Evolutionary conservation across 140 eudicot genomes (phyloP), one percentile per base, ranked within the genome.

Genomic region (Bidens hawaiensis): DNA sequence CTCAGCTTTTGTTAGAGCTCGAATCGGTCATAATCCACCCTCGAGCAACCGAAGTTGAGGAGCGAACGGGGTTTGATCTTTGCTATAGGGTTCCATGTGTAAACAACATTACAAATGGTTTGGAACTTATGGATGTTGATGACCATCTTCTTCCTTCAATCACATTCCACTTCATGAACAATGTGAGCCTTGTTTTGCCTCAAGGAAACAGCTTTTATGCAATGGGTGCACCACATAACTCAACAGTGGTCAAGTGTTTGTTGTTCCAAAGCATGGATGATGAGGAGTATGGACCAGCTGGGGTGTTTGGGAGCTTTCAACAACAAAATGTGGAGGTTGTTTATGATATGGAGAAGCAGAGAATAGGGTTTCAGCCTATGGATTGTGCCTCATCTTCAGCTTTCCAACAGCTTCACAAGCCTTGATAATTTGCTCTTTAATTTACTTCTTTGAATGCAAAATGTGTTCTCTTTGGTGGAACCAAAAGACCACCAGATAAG

Each of bases 321-420:
- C 96, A 88, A 60, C 96, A 88, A 41, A 79, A 84, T 69, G 79
- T 87, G 82, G 89, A 87, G 71, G 95, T 83, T 71, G 88, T 83
- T 25, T 83, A 87, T 76, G 95, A 87, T 69, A 61, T 83, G 82
- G 86, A 83, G 74, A 82, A 84, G 36, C 81, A 79, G 69, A 84
- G 90, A 67, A 82, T 88, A 59, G 96, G 94, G 61, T 88, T 88
- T 30, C 84, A 81, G 67, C 54, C 81, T 42, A 75, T 73, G 74
- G 89, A 87, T 67, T 84, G 94, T 71, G 84, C 89, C 46, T 25
- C 78, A 30, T 69, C 82, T 54, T 81, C 93, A 25, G 77, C 83
- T 74, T 76, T 76, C 33, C 79, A 77, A 51, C 90, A 82, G 36
- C 82, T 86, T 21, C 70, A 62, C 50, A 79, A 76, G 31, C 55